Evolutionary conservation across 2,329 filamentous ascomycete species (phyloP).

Genomic region (Ceratocystis cubensis): DNA sequence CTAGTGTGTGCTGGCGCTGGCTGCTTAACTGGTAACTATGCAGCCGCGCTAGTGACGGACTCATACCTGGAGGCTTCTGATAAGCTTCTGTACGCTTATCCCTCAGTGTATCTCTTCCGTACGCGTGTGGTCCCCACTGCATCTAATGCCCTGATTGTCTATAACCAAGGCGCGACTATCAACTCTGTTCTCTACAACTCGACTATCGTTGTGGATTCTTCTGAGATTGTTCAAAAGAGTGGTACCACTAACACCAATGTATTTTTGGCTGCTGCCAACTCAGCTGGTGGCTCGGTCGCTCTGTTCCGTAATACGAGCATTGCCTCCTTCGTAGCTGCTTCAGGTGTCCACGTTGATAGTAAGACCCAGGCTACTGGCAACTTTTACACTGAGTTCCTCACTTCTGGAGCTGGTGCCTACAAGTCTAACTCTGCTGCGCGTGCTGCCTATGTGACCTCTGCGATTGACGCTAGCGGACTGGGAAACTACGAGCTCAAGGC

Average conservation of each 20-base stretch:
- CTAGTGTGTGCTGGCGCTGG: constrained; percentile 30
- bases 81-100: constrained; percentile 32
- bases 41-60: constrained; percentile 32
- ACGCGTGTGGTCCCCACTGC: constrained; percentile 32
- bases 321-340: constrained; percentile 29
- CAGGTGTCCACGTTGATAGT: constrained; percentile 27
- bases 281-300: constrained; percentile 29
- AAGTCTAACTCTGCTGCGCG: constrained; percentile 28
- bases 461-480: constrained; percentile 28
- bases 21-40: constrained; percentile 25
- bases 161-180: constrained; percentile 29
- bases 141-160: constrained; percentile 26
- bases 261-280: constrained; percentile 33
- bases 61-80: constrained; percentile 35
- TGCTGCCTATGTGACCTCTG: constrained; percentile 27
- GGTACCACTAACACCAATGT: constrained; percentile 29
- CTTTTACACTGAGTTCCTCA: constrained; percentile 33
- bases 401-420: constrained; percentile 32
- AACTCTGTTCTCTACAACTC: constrained; percentile 29
- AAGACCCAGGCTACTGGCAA: constrained; percentile 28
- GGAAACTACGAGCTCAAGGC: constrained; percentile 28
- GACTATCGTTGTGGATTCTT: constrained; percentile 32
- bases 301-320: constrained; percentile 32
- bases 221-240: constrained; percentile 28
- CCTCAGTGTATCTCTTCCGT: constrained; percentile 33